A percentile compares a stretch with the other conserved stretches of the same genome.
Conservation (phyloP, 306 rosid genomes). For the Pyrus pyrifolia region DNA sequence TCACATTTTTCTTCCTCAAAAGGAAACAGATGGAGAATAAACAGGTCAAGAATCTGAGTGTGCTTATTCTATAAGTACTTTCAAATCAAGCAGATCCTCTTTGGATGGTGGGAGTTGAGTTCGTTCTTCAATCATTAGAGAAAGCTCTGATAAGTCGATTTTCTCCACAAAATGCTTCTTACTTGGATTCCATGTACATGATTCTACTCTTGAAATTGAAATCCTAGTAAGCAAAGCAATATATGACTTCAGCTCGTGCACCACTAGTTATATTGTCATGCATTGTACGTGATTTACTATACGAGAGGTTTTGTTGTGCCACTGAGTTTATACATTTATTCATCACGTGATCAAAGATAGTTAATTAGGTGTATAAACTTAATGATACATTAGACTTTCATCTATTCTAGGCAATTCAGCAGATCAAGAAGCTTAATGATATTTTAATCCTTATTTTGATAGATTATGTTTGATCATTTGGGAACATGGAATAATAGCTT, state of each 20-base stretch:
- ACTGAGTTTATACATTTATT: too few species aligned
- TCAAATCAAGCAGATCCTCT: slow-evolving; percentile 13
- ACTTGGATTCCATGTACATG: slow-evolving; percentile 22
- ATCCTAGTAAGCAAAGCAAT: neutral
- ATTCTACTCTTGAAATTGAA: neutral
- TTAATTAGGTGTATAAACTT: too few species aligned
- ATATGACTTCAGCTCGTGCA: neutral
- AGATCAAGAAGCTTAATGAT: neutral
- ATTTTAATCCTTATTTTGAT: too few species aligned
- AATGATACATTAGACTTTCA: neutral
- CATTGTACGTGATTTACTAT: neutral
- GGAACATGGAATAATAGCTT: neutral
- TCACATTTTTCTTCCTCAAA: neutral
- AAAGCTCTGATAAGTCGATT: neutral
- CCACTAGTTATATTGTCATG: neutral
- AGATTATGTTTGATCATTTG: neutral
- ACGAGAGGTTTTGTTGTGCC: neutral
- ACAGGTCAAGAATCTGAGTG: neutral
- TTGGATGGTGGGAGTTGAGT: slow-evolving; percentile 12
- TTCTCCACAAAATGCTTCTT: slow-evolving; percentile 6
- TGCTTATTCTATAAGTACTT: neutral
- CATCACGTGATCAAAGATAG: neutral
- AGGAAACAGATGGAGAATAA: neutral
- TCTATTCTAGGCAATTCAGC: neutral
- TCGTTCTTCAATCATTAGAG: slow-evolving; percentile 12